A percentile compares a stretch with the other conserved stretches of the same genome.
phyloP scores from a whole-genome alignment of 2,329 filamentous ascomycete genomes.

The Fusarium sp. region DNA sequence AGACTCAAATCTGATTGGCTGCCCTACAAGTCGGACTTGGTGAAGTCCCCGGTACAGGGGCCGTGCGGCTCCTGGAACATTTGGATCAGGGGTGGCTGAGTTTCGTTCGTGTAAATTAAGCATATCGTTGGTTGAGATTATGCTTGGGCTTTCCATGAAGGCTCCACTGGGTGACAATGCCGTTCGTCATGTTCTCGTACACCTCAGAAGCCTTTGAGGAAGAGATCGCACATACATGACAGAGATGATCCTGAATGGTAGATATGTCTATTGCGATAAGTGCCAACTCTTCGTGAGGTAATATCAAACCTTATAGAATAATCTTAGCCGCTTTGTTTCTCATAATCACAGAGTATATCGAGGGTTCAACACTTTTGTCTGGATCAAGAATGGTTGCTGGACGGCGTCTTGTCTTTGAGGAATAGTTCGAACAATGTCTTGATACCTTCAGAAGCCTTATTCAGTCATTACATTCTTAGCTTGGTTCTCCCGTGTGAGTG shows the following conservation, averaged over 20 bases:
- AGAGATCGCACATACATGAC: background rate
- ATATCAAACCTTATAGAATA: no score
- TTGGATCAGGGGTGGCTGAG: background rate
- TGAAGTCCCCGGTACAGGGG: background rate
- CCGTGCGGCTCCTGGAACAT: background rate
- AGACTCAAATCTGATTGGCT: background rate
- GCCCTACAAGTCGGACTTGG: background rate
- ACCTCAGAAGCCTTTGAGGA: background rate
- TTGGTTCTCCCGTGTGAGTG: background rate
- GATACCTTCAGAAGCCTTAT: background rate
- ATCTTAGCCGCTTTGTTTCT: no score
- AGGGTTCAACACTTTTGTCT: no score
- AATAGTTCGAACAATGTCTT: background rate
- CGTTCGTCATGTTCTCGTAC: background rate
- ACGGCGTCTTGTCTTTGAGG: background rate
- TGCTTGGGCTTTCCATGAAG: background rate
- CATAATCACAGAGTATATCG: no score
- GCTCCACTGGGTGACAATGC: background rate
- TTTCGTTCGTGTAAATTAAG: background rate
- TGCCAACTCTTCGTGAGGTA: no score
- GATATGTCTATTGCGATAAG: no score
- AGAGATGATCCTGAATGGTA: no score
- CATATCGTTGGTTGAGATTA: background rate
- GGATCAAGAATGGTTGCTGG: background rate
- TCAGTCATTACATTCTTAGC: rapidly evolving